phyloP scores from a whole-genome alignment of 495 filamentous ascomycete genomes.

The Hyphodiscus hymeniophilus region DNA sequence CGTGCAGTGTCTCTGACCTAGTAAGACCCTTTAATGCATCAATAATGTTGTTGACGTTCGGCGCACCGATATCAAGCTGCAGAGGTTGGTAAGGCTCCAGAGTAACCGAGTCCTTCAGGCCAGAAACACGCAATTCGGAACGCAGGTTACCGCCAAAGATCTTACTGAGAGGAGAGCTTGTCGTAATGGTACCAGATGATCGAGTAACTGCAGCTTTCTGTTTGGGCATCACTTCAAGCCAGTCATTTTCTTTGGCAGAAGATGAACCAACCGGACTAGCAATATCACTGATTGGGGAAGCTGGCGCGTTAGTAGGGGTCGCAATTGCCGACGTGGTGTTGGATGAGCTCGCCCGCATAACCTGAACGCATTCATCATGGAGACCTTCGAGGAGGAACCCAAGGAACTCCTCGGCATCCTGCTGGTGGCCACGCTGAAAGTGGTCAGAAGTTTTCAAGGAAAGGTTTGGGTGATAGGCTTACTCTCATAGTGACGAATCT shows the following conservation, averaged over 20 bases:
- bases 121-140: slow-evolving; percentile 81
- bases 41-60: slow-evolving; percentile 78
- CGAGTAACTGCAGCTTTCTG: slow-evolving; percentile 82
- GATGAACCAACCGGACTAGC: slow-evolving; percentile 8
- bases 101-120: slow-evolving; percentile 82
- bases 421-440: slow-evolving; percentile 71
- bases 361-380: slow-evolving; percentile 81
- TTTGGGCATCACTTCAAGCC: slow-evolving; percentile 91
- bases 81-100: slow-evolving; percentile 89
- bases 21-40: slow-evolving; percentile 86
- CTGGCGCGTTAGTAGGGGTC: slow-evolving; percentile 27
- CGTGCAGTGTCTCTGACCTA: slow-evolving; percentile 72
- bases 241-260: slow-evolving; percentile 48
- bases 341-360: slow-evolving; percentile 48
- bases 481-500: slow-evolving; percentile 82
- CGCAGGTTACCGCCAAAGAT: slow-evolving; percentile 92
- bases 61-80: slow-evolving; percentile 85
- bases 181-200: slow-evolving; percentile 61
- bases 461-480: slow-evolving; percentile 20
- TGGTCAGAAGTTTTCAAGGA: background rate
- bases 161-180: slow-evolving; percentile 78
- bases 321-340: slow-evolving; percentile 32
- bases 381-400: slow-evolving; percentile 89
- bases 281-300: slow-evolving; percentile 29
- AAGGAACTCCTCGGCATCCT: slow-evolving; percentile 96